Evolutionary conservation across 352 stramenopile species (phyloP), one percentile per base, ranked within the genome.

Genomic region (Globisporangium nagaii): DNA sequence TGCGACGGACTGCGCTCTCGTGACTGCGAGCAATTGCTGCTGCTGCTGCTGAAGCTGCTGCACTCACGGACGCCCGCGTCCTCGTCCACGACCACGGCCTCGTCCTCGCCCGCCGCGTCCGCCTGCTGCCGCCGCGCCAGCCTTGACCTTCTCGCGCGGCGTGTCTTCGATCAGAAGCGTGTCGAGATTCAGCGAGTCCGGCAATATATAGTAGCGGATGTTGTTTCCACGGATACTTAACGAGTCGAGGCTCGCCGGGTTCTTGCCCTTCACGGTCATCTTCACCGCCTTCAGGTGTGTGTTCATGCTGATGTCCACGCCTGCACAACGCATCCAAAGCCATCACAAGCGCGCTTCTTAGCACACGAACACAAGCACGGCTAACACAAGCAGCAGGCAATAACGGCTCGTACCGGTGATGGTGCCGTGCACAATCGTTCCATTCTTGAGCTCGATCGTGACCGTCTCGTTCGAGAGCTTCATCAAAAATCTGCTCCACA

Each of bases 381-480:
- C 4, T 11, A 48, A 41, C 44, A 19, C 4, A 45, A 30, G 30
- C 17, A 47, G 25, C 15, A 45, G 28, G 34, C 28, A 35, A 25
- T 10, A 3, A 19, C 30, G n/a, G n/a, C n/a, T n/a, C 62, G 35
- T 57, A 96, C 89, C 90, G 55, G 95, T 94, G 52, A 99, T 96
- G 2, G 97, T 99, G 50, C 97, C 97, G 53, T 97, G 88, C 43
- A 99, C 89, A 31, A 99, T 97, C n/a, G 97, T 99, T 47, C 97
- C 97, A 80, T 99, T 99, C 80, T 99, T 99, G n/a, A 99, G 83
- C 69, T 99, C 97, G 57, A 99, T 98, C 31, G 97, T 99, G 34
- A 99, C 97, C 54, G 97, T 98, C 79, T 99, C 97, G 54, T 98
- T 97, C 54, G 96, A 98, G 45, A 99, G 82, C 71, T 99, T 99